Percentiles rank a stretch among this genome's conserved stretches.
These are phyloP conservation scores for Biscogniauxia mediterranea DNA, from an alignment of 2,329 filamentous ascomycete genomes.

Conservation along the genomic window DNA sequence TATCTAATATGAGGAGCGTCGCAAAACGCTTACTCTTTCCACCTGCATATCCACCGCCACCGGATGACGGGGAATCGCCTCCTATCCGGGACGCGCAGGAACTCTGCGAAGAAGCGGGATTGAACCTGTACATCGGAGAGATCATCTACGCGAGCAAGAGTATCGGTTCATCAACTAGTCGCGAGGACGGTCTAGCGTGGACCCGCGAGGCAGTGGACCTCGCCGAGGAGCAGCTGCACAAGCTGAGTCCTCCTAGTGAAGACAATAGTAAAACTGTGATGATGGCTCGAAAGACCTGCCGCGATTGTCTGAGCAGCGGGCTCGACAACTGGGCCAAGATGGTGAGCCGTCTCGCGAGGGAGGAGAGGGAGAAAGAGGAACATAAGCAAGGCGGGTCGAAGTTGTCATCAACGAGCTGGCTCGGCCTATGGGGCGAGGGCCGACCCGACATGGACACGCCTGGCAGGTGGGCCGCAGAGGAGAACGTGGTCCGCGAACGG, in stretches of 20 bases:
- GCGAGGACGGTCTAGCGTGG: slow-evolving; percentile 79
- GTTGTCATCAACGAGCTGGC: slow-evolving; percentile 29
- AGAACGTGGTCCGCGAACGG: slow-evolving; percentile 53
- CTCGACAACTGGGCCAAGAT: slow-evolving; percentile 82
- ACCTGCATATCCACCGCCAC: slow-evolving; percentile 68
- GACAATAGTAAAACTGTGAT: slow-evolving; percentile 37
- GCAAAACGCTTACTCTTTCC: slow-evolving; percentile 38
- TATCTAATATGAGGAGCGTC: slow-evolving; percentile 27
- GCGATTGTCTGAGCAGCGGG: slow-evolving; percentile 73
- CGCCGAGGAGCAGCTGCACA: slow-evolving; percentile 66
- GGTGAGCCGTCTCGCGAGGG: slow-evolving; percentile 61
- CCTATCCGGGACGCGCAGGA: slow-evolving; percentile 64
- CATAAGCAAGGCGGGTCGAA: slow-evolving; percentile 13
- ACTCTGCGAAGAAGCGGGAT: slow-evolving; percentile 78
- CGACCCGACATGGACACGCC: slow-evolving; percentile 35
- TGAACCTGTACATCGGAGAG: slow-evolving; percentile 91
- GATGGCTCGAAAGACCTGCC: slow-evolving; percentile 60
- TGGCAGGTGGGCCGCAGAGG: slow-evolving; percentile 54
- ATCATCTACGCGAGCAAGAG: slow-evolving; percentile 71
- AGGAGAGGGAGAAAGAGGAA: slow-evolving; percentile 27
- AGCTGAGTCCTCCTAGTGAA: slow-evolving; percentile 33
- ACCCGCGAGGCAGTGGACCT: slow-evolving; percentile 83
- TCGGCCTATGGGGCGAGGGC: slow-evolving; percentile 41
- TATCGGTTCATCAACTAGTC: slow-evolving; percentile 28
- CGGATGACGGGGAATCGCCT: slow-evolving; percentile 65